These are phyloP conservation scores for Termitomyces sp. DNA, from an alignment of 768 basidiomycete species.

Conservation along the genomic window DNA sequence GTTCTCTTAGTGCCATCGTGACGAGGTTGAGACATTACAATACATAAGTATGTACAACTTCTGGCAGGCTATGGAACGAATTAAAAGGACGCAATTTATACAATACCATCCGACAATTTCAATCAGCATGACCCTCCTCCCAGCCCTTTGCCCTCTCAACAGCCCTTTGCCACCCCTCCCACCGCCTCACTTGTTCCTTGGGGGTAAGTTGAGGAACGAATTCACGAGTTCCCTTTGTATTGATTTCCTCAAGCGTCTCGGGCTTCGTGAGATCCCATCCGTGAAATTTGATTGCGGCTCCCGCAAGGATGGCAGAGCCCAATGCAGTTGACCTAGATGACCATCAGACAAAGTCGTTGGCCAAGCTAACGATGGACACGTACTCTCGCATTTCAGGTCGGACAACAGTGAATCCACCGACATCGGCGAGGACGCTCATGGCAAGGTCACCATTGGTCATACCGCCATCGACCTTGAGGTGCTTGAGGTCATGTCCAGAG, in stretches of 20 bases:
- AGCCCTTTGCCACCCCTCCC: conserved; percentile 84
- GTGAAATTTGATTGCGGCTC: conserved; percentile 78
- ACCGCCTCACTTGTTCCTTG: conserved; percentile 54
- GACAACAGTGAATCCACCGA: conserved; percentile 88
- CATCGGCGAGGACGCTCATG: conserved; percentile 81
- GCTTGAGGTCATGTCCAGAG: conserved; percentile 69
- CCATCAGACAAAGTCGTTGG: background rate
- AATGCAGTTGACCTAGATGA: conserved; percentile 82
- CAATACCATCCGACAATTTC: background rate
- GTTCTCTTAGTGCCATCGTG: no score
- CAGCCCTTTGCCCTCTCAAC: conserved; percentile 80
- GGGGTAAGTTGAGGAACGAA: conserved; percentile 59
- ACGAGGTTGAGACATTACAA: background rate
- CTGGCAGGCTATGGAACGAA: background rate
- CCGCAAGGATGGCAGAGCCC: conserved; percentile 92
- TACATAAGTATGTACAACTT: background rate
- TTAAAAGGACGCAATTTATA: background rate
- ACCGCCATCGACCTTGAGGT: conserved; percentile 96
- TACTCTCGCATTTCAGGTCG: conserved; percentile 97
- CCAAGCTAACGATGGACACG: conserved; percentile 21
- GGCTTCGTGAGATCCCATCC: conserved; percentile 90
- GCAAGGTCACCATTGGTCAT: conserved; percentile 93
- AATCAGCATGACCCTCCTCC: conserved; percentile 51
- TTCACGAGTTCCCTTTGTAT: conserved; percentile 70
- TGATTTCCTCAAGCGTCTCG: conserved; percentile 79